Base-by-base conservation (phyloP, 108 stramenopile species). In the Nitzschia sp. region DNA sequence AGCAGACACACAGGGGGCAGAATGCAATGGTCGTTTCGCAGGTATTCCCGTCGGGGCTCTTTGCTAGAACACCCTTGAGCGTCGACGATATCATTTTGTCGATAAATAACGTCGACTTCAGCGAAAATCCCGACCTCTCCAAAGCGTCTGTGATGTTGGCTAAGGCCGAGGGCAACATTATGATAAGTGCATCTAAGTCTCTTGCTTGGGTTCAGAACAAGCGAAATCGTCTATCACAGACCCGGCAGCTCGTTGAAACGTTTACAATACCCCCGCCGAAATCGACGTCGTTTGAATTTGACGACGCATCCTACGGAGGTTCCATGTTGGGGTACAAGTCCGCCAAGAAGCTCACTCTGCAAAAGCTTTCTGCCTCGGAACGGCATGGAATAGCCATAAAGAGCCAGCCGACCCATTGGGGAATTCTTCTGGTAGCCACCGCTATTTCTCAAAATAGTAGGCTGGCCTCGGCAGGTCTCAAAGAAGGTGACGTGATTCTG, bases 61-160 rank as follows among this genome's bases (percentile, higher is more conserved):
- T 64, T 48, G 64, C 64, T 29, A 5, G 28, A 15, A 48, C 64
- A 47, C 34, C 45, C 27, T 59, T 73, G 5, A 72, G 54, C 59
- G 72, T 65, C 28, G 78, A 72, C n/a, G 78, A 79, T 42, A 51
- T 31, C 28, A 57, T 79, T 36, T 27, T 74, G 31, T 26, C 68
- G 13, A 70, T 79, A 18, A 79, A 79, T 64, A 68, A 68, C 9
- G 31, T 61, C 33, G 54, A 54, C 29, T 59, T 79, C 24, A 46
- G 59, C 18, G 64, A 65, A 28, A 74, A 74, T 2, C 13, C 55
- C 21, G 49, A 48, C 28, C 25, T 27, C 23, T 29, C 6, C 23
- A 53, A 24, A 28, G 72, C 72, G 18, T 15, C 23, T 33, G 27
- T 64, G 1, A 1, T 74, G 17, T 11, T 74, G 1, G 30, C 38